A percentile compares a stretch with the other conserved stretches of the same genome.
Evolutionary conservation across 495 filamentous ascomycete genomes (phyloP).

Genomic region (Neurospora tetraspora): DNA sequence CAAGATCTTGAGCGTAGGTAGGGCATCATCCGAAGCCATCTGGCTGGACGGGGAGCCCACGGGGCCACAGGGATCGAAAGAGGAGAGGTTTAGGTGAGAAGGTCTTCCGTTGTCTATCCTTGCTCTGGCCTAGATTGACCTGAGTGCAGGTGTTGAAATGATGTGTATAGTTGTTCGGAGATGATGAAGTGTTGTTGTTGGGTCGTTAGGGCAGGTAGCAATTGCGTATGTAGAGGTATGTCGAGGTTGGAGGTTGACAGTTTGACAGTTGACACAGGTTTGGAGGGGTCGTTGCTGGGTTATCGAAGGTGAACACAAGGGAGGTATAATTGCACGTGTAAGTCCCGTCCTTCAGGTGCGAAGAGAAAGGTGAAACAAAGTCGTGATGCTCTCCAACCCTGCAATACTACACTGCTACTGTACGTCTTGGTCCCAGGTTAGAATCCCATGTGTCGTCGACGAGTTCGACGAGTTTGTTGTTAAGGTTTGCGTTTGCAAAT

Average conservation of each 20-base stretch:
- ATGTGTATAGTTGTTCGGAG: neutral
- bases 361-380: neutral
- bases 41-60: neutral
- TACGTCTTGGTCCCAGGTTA: neutral
- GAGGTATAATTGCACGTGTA: neutral
- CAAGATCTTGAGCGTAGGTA: constrained; percentile 43
- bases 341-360: neutral
- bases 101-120: neutral
- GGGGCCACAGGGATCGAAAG: neutral
- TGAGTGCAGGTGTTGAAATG: neutral
- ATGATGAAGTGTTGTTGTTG: neutral
- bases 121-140: neutral
- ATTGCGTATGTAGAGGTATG: neutral
- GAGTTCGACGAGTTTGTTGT: neutral
- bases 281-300: neutral
- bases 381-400: neutral
- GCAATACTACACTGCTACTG: neutral
- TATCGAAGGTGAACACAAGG: neutral
- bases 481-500: neutral
- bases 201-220: neutral
- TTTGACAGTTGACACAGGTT: neutral
- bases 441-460: neutral
- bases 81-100: neutral
- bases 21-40: constrained; percentile 38
- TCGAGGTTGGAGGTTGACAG: neutral